Evolutionary conservation across 768 basidiomycete genomes (phyloP), one percentile per base, ranked within the genome.

Genomic region (Tylopilus sp.): DNA sequence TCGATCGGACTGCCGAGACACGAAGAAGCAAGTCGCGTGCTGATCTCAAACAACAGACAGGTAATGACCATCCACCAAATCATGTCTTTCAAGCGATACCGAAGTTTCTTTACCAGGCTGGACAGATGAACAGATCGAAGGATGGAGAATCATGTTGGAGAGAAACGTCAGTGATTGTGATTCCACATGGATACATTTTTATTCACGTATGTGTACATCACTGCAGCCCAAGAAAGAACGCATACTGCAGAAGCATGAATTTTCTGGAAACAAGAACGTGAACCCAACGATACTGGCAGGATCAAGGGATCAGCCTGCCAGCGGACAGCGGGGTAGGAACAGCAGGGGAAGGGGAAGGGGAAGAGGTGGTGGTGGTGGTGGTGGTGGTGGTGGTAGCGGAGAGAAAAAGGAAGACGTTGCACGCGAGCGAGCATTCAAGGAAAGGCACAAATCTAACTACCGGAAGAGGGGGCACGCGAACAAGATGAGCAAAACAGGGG

Each of bases 111-210:
- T 11, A 8, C 25, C 49, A 86, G 87, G 87, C 12, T 89, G 86
- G 84, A 74, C 67, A 11, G 84, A 97, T 62, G 87, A 87, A 59
- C 93, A 96, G 64, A 84, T 97, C 25, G 93, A 97, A 68, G 94
- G 93, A 0, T 97, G 93, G 93, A 80, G 72, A 52, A 84, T 89
- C 50, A 92, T 96, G 87, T 68, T 97, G 53, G 95, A 98, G 52
- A 74, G 87, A 59, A 86, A 95, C 63, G 94, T 96, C 62, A 55
- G 88, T 75, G 24, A 25, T 14, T 13, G n/a, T n/a, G 57, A 2
- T 50, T 55, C 17, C 50, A 16, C 37, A 38, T 50, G 29, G 43
- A 43, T 53, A 41, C 52, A 52, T 36, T 55, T 26, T 9, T 43
- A 31, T 55, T 60, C 26, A 57, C 54, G 37, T 28, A 33, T 16